Percentiles rank a stretch among this genome's conserved stretches.
Evolutionary conservation across 768 basidiomycete genomes (phyloP).

Genomic region (Obba rivulosa): DNA sequence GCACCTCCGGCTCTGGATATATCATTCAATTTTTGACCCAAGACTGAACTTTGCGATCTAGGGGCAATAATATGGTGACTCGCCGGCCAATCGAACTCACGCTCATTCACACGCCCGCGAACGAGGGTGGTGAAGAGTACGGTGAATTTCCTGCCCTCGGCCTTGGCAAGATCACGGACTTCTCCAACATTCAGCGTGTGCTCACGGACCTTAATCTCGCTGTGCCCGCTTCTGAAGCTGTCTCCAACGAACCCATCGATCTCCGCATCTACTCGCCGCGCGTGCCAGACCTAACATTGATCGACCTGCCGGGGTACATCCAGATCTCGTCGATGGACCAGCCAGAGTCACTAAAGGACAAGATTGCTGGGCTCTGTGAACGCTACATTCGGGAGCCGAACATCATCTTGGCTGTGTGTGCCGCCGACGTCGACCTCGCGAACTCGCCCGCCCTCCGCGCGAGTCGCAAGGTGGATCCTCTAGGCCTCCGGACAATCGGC

Average conservation of each 20-base stretch:
- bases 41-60: constrained; percentile 25
- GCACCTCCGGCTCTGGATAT: too few relatives aligned
- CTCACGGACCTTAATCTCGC: constrained; percentile 94
- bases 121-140: constrained; percentile 65
- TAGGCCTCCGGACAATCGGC: constrained; percentile 93
- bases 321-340: constrained; percentile 95
- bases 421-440: constrained; percentile 97
- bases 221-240: constrained; percentile 83
- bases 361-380: constrained; percentile 85
- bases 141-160: constrained; percentile 93
- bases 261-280: constrained; percentile 93
- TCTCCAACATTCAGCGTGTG: constrained; percentile 86
- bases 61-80: constrained; percentile 99
- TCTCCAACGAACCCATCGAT: constrained; percentile 94
- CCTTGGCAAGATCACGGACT: constrained; percentile 85
- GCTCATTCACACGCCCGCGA: constrained; percentile 82
- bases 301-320: constrained; percentile 96
- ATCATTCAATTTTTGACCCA: too few relatives aligned
- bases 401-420: constrained; percentile 97
- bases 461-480: constrained; percentile 88
- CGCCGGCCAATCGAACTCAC: constrained; percentile 97
- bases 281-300: constrained; percentile 95
- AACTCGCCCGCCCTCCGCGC: constrained; percentile 95
- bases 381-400: constrained; percentile 99
- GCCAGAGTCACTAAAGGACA: constrained; percentile 89